These are phyloP conservation scores for Saturnispora dispora DNA, from an alignment of 805 yeast genomes.

Conservation along the genomic window DNA sequence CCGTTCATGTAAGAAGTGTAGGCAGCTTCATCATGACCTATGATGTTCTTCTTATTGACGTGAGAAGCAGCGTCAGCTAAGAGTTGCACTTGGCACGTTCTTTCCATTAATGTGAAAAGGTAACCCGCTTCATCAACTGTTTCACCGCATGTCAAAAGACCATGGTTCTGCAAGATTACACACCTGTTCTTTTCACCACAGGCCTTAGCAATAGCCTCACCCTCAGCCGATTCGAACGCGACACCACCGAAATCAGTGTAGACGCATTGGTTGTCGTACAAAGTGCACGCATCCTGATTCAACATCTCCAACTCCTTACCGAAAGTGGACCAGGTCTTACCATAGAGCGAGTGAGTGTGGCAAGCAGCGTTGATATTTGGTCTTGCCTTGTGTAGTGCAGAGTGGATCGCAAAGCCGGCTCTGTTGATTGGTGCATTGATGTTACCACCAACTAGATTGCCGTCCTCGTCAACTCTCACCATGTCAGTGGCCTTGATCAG, in stretches of 20 bases:
- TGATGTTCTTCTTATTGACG: slow-evolving; percentile 32
- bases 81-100: slow-evolving; percentile 56
- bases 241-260: slow-evolving; percentile 71
- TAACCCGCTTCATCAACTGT: slow-evolving; percentile 73
- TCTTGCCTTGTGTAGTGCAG: slow-evolving; percentile 56
- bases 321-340: slow-evolving; percentile 57
- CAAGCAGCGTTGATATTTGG: slow-evolving; percentile 68
- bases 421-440: slow-evolving; percentile 42
- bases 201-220: slow-evolving; percentile 49
- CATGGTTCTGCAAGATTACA: slow-evolving; percentile 59
- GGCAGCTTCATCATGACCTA: slow-evolving; percentile 56
- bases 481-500: slow-evolving; percentile 50
- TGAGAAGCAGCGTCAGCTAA: slow-evolving; percentile 45
- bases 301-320: slow-evolving; percentile 67
- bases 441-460: slow-evolving; percentile 52
- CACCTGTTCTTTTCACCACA: slow-evolving; percentile 50
- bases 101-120: slow-evolving; percentile 54
- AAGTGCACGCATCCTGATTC: slow-evolving; percentile 66
- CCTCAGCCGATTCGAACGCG: slow-evolving; percentile 59
- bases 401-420: slow-evolving; percentile 65
- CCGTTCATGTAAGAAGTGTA: slow-evolving; percentile 52
- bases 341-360: slow-evolving; percentile 58
- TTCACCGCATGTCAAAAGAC: slow-evolving; percentile 58
- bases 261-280: slow-evolving; percentile 59
- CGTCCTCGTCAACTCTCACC: slow-evolving; percentile 56